Percentiles rank a stretch among this genome's conserved stretches.
Conservation (phyloP, 176 grass and related monocot species). For the Oryza glumipatula region DNA sequence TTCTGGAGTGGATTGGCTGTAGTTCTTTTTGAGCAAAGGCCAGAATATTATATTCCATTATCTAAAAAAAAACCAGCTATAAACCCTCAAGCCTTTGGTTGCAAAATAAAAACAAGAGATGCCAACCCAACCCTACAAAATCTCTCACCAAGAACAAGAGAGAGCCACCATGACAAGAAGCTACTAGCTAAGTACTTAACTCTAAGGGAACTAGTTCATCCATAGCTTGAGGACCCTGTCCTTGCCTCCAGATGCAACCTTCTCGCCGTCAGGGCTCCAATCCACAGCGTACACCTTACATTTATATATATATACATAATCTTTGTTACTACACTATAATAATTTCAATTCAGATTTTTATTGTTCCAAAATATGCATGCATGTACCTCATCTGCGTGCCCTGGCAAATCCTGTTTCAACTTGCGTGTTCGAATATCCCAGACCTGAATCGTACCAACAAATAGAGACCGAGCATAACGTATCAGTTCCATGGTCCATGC, state of each 20-base stretch:
- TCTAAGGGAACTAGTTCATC: conserved; percentile 65
- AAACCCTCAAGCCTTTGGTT: neutral
- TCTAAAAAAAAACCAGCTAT: no score
- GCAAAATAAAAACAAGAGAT: no score
- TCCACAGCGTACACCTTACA: conserved; percentile 53
- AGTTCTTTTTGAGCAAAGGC: no score
- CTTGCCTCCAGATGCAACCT: conserved; percentile 90
- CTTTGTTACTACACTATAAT: neutral
- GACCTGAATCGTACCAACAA: conserved; percentile 39
- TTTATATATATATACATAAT: neutral
- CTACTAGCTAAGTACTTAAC: neutral
- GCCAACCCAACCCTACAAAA: neutral
- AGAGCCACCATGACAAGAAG: neutral
- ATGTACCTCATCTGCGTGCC: conserved; percentile 52
- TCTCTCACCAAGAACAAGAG: neutral
- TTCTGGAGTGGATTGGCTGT: no score
- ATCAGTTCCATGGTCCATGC: neutral
- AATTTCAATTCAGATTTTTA: neutral
- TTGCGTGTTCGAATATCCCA: conserved; percentile 65
- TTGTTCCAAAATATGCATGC: neutral
- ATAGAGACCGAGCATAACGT: neutral
- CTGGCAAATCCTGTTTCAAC: conserved; percentile 61
- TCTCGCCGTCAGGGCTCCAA: conserved; percentile 67
- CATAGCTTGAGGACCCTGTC: conserved; percentile 84
- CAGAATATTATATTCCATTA: no score